Base-by-base conservation (phyloP, 2,329 filamentous ascomycete genomes). In the Aspergillus neotritici region DNA sequence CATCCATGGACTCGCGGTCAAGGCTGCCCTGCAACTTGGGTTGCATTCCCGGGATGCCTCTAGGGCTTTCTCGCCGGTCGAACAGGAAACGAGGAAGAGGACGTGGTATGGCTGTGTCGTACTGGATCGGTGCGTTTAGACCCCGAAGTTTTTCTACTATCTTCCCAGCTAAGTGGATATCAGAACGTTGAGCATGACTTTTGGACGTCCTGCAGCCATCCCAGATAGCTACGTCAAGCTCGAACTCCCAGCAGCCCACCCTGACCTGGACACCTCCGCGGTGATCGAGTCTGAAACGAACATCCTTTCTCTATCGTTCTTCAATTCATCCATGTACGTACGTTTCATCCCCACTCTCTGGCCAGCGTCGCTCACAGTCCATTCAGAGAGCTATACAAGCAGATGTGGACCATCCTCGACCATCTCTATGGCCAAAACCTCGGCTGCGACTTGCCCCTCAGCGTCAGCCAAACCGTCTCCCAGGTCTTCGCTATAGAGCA, bases 1-100 rank as follows among this genome's bases (percentile, higher is more conserved):
- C 0, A 65, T 73, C 0, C 77, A 79, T 47, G 76, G 77, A 0
- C 62, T 79, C 0, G 70, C 75, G 0, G 68, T 78, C 3, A 73
- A 70, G 45, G 70, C 71, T 0, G 75, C 76, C 0, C 60, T 75
- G 17, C 70, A 76, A 25, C 58, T 80, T 2, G 76, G 77, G 0
- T 55, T 79, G 0, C 76, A 79, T 45, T 76, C 70, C 0, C 56
- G 56, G 3, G 55, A 69, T 14, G 63, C 67, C 0, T 59, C 63
- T 0, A 54, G 51, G 5, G 47, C 56, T 0, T 70, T 72, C 33
- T 51, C 66, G 0, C 61, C 66, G 0, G 38, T 74, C 0, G 69
- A 77, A 32, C 60, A 64, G 3, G 76, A 78, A 51, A 69, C 70
- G 2, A 60, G 74, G 7, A 72, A 69, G 34, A 61, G 75, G 0